These are phyloP conservation scores for Tylopilus rubrobrunneus DNA, from an alignment of 768 basidiomycete genomes.

Conservation along the genomic window DNA sequence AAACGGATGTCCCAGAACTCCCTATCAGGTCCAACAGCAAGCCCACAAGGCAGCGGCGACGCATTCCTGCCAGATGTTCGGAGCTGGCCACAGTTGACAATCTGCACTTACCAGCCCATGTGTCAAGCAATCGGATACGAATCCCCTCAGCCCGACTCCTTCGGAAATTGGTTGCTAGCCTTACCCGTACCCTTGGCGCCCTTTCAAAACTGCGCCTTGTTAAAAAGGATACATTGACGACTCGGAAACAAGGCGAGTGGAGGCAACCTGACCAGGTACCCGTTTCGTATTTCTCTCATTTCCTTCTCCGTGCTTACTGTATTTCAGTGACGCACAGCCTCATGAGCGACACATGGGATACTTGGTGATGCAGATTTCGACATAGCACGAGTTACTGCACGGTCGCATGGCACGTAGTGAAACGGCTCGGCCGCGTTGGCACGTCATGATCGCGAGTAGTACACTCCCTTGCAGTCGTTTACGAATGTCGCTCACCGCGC, in stretches of 20 bases:
- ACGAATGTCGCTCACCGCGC: too few relatives aligned
- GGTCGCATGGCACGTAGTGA: too few relatives aligned
- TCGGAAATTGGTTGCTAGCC: not conserved
- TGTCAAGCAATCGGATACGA: not conserved
- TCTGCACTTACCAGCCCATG: not conserved
- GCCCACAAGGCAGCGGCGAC: conserved; percentile 19
- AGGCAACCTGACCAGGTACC: not conserved
- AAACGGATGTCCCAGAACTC: conserved; percentile 50
- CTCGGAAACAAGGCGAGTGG: not conserved
- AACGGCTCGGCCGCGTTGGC: too few relatives aligned
- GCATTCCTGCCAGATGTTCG: too few relatives aligned
- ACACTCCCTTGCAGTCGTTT: too few relatives aligned
- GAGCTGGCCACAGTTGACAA: too few relatives aligned
- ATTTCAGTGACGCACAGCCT: not conserved
- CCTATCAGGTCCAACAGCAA: conserved; percentile 33
- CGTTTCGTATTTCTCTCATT: too few relatives aligned
- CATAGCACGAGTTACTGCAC: too few relatives aligned
- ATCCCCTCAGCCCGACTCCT: not conserved
- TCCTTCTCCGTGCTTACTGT: not conserved
- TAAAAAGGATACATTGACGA: not conserved
- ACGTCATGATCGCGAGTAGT: too few relatives aligned
- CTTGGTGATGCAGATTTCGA: too few relatives aligned
- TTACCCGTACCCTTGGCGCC: not conserved
- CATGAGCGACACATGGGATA: not conserved
- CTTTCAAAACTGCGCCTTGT: not conserved